Evolutionary conservation across 768 basidiomycete genomes (phyloP).

Genomic region (Dendrothele bispora): DNA sequence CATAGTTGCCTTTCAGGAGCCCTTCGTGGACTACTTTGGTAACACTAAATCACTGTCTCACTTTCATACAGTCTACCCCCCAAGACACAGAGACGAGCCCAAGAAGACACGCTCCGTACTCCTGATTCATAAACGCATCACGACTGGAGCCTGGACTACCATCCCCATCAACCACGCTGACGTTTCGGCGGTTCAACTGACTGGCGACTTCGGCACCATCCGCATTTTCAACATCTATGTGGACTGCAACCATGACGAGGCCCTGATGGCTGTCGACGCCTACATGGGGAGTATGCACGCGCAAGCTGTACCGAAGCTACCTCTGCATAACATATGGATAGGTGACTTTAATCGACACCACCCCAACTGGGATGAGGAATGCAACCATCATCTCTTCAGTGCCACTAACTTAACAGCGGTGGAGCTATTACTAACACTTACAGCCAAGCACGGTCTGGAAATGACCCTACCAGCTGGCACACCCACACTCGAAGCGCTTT

Average conservation of each 20-base stretch:
- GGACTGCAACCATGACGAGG: constrained; percentile 12
- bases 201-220: not conserved
- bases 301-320: no score
- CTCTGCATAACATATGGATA: constrained; percentile 6
- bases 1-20: constrained; percentile 30
- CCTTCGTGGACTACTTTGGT: constrained; percentile 18
- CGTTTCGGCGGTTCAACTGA: constrained; percentile 19
- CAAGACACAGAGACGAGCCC: constrained; percentile 9
- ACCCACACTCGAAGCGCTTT: constrained; percentile 20
- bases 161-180: constrained; percentile 17
- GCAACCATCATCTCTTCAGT: constrained; percentile 19
- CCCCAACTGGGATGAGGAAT: constrained; percentile 25
- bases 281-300: no score
- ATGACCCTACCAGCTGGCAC: constrained; percentile 26
- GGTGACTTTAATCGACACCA: constrained; percentile 35
- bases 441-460: constrained; percentile 20
- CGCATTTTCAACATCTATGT: constrained; percentile 11
- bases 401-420: not conserved
- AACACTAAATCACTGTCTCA: constrained; percentile 10
- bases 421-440: constrained; percentile 17
- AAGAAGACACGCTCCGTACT: constrained; percentile 11
- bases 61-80: constrained; percentile 26
- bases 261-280: constrained; percentile 1
- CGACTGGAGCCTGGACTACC: constrained; percentile 18
- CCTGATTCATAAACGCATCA: constrained; percentile 12